Percentiles rank a stretch among this genome's conserved stretches.
Conservation (phyloP, 768 basidiomycete species). For the Cystobasidium ongulense region DNA sequence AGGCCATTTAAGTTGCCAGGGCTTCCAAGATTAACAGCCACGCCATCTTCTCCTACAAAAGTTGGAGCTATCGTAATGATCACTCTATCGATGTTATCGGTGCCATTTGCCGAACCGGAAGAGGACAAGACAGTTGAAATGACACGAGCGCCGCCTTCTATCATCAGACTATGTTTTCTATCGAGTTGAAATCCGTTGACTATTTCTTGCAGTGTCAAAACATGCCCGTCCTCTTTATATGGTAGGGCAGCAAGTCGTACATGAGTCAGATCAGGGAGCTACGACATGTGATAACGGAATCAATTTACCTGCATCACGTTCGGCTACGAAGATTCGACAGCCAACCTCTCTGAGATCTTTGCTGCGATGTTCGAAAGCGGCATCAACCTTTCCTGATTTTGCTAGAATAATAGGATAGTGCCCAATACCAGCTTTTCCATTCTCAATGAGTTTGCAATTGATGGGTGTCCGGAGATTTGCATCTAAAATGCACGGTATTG, state of each 20-base stretch:
- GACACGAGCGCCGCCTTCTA: constrained; percentile 83
- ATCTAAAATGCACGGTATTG: constrained; percentile 79
- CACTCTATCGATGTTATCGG: constrained; percentile 58
- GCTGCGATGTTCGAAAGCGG: background rate
- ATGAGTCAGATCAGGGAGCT: background rate
- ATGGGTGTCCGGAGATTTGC: constrained; percentile 59
- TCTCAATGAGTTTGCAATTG: constrained; percentile 62
- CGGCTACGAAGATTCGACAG: background rate
- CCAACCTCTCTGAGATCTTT: background rate
- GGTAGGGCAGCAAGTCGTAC: background rate
- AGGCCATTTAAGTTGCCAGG: background rate
- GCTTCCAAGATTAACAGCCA: background rate
- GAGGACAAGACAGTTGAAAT: constrained; percentile 62
- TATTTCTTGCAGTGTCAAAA: background rate
- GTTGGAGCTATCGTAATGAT: constrained; percentile 79
- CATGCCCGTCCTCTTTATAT: background rate
- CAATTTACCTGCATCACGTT: background rate
- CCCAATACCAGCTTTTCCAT: constrained; percentile 56
- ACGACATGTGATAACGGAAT: background rate
- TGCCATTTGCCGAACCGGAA: constrained; percentile 37
- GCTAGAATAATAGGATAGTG: constrained; percentile 65
- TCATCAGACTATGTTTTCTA: constrained; percentile 57
- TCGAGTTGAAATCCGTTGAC: background rate
- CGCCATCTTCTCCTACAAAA: constrained; percentile 56
- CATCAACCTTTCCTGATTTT: constrained; percentile 20